Evolutionary conservation across 768 basidiomycete genomes (phyloP).

Genomic region (Favolaschia claudopus): DNA sequence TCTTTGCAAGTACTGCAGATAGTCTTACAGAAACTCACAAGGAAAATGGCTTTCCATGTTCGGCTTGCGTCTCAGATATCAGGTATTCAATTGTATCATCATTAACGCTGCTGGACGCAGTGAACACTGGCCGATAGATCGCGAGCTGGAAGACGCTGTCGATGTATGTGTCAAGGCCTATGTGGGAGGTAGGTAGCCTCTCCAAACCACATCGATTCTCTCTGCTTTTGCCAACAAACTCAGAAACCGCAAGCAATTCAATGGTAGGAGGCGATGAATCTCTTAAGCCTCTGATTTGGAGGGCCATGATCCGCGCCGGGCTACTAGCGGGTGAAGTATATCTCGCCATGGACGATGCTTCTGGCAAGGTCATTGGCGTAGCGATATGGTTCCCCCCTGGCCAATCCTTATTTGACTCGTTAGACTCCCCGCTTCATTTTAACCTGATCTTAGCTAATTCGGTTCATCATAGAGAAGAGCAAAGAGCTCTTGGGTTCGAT

Average conservation of each 20-base stretch:
- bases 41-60: constrained; percentile 17
- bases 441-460: not conserved
- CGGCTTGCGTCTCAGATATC: not conserved
- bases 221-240: not conserved
- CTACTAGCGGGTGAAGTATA: constrained; percentile 38
- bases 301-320: constrained; percentile 35
- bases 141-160: constrained; percentile 19
- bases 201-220: not conserved
- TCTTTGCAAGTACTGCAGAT: too few species aligned
- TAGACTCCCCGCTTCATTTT: constrained; percentile 11
- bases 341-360: constrained; percentile 29
- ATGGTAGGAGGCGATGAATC: constrained; percentile 35
- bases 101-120: not conserved
- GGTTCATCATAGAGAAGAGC: constrained; percentile 31
- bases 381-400: constrained; percentile 44
- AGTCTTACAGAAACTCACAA: too few species aligned
- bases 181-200: not conserved
- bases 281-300: constrained; percentile 32
- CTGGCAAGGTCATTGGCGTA: constrained; percentile 33
- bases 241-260: constrained; percentile 35
- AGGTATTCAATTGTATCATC: not conserved
- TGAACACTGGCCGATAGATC: not conserved
- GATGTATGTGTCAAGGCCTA: constrained; percentile 15
- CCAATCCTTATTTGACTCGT: constrained; percentile 41
- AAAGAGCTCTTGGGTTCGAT: constrained; percentile 35